Evolutionary conservation across 1,139 yeast species (phyloP), one percentile per base, ranked within the genome.

Genomic region (Kurtzmaniella quercitrusa): DNA sequence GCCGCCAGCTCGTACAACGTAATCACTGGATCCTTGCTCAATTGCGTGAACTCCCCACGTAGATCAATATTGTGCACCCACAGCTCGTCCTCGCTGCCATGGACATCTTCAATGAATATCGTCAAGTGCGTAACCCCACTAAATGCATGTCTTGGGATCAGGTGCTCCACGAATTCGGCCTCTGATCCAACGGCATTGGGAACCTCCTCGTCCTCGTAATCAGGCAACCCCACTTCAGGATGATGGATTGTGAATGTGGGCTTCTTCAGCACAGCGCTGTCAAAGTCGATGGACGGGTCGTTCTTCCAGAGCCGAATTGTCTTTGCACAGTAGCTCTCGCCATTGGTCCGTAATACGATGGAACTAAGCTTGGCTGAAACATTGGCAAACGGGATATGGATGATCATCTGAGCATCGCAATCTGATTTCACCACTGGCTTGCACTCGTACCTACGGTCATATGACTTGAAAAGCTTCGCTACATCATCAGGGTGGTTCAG

Each of bases 1-100:
- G 98, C 94, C 1, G 96, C 95, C 48, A 90, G 80, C 62, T 91
- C 98, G 61, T 91, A 91, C 23, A 85, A 58, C 1, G 95, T 74
- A 17, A 85, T 75, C 16, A 87, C 81, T 0, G 95, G 95, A 46
- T 79, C 88, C 53, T 73, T 77, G 42, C 70, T 65, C 48, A 82
- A 62, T 45, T 79, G 80, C 3, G 83, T 75, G 59, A 73, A 82
- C 51, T 86, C 94, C 0, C 98, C 98, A 43, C 97, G 68, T 33
- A 93, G 62, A 46, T 95, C 98, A 41, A 90, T 65, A 56, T 82
- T 85, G 53, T 83, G 83, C 2, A 90, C 68, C 75, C 47, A 24
- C 46, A 44, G 46, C 24, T 68, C 72, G 38, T 82, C 89, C 39
- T 78, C 83, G 23, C 77, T 84, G 37, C 83, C 88, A 66, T 85